Conservation (phyloP, 345 rosid species). For the Hypericum perforatum region DNA sequence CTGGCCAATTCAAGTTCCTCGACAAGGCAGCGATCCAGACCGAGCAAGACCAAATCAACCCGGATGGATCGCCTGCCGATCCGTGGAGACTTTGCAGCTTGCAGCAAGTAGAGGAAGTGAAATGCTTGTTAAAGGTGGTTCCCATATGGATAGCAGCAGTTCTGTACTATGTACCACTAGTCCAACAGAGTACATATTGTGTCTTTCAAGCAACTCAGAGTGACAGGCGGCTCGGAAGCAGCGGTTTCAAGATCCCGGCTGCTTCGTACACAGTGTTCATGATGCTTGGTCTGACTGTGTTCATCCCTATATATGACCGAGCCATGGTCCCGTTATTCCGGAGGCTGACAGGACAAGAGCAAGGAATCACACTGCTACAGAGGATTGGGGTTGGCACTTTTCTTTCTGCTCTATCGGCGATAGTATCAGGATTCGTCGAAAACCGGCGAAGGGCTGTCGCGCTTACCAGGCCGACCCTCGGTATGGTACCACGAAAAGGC, state of each 20-base stretch:
- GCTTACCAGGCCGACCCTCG: conserved; percentile 30
- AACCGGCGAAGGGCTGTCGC: conserved; percentile 29
- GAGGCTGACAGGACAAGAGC: conserved; percentile 35
- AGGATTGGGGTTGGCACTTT: conserved; percentile 34
- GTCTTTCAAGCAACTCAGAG: conserved; percentile 53
- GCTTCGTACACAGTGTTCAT: conserved; percentile 39
- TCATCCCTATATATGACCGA: conserved; percentile 47
- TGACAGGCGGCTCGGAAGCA: conserved; percentile 31
- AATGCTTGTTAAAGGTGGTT: conserved; percentile 42
- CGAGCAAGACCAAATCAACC: conserved; percentile 27
- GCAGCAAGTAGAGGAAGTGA: conserved; percentile 64
- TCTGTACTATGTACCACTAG: conserved; percentile 27
- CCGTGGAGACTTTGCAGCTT: conserved; percentile 63
- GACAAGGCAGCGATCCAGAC: conserved; percentile 56
- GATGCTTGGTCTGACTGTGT: conserved; percentile 39
- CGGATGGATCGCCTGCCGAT: conserved; percentile 34
- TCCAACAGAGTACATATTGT: conserved; percentile 49
- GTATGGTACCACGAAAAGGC: conserved; percentile 33
- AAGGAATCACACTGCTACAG: conserved; percentile 37
- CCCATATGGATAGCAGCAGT: conserved; percentile 53
- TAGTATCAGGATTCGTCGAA: conserved; percentile 31
- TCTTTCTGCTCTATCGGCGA: conserved; percentile 21
- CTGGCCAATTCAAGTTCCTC: conserved; percentile 41
- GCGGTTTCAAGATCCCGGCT: conserved; percentile 38
- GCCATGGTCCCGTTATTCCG: conserved; percentile 33